Percentiles rank a stretch among this genome's conserved stretches.
Evolutionary conservation across 257 asterid genomes (phyloP).

Genomic region (Cynanchum wilfordii): DNA sequence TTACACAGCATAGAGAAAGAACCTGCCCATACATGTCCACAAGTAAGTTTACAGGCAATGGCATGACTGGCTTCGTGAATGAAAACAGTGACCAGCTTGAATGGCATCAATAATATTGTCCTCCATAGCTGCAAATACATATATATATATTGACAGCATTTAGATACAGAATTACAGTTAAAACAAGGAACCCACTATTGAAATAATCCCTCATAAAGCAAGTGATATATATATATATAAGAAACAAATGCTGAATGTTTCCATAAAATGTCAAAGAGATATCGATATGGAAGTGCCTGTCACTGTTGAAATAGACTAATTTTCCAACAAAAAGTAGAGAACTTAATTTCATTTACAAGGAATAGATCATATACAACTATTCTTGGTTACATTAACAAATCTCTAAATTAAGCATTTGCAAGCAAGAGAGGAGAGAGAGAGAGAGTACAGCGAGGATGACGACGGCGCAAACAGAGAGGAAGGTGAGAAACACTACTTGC

Average conservation of each 20-base stretch:
- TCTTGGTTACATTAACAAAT: neutral
- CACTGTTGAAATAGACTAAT: neutral
- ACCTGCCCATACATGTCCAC: slow-evolving; percentile 33
- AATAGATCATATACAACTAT: neutral
- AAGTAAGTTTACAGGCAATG: slow-evolving; percentile 40
- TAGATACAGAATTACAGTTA: neutral
- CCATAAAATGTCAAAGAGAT: neutral
- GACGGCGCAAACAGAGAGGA: slow-evolving; percentile 37
- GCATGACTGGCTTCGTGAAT: slow-evolving; percentile 48
- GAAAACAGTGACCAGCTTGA: slow-evolving; percentile 38
- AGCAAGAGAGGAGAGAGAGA: neutral
- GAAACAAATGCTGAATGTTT: neutral
- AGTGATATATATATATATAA: neutral
- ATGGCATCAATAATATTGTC: slow-evolving; percentile 33
- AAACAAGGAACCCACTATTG: neutral
- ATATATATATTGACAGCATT: neutral
- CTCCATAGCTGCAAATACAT: slow-evolving; percentile 34
- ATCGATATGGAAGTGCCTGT: neutral
- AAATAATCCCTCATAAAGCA: neutral
- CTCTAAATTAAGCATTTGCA: neutral
- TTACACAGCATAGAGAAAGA: neutral
- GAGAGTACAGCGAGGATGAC: slow-evolving; percentile 39
- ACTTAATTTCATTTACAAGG: slow-evolving; percentile 3
- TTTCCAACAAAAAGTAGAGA: slow-evolving; percentile 1
- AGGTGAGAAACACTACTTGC: slow-evolving; percentile 39